Percentiles rank a stretch among this genome's conserved stretches.
Conservation (phyloP, 176 grass and related monocot species). For the Eremochloa ophiuroides region DNA sequence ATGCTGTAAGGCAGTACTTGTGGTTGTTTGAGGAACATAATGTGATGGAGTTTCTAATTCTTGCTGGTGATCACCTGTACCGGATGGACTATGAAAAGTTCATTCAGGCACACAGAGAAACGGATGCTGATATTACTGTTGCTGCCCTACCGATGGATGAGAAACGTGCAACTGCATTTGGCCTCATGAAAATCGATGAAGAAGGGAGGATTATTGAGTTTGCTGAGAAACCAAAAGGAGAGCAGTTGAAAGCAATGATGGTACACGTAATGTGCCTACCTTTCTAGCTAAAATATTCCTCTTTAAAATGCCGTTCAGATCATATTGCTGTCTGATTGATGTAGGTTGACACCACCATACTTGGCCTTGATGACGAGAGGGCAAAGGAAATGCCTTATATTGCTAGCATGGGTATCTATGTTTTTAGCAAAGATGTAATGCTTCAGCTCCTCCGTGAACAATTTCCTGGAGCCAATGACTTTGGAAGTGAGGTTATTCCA, state of each 20-base stretch:
- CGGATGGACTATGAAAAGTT: slow-evolving; percentile 99
- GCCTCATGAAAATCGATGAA: slow-evolving; percentile 95
- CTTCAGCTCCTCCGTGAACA: slow-evolving; percentile 73
- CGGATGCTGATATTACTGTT: slow-evolving; percentile 91
- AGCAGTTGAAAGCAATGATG: slow-evolving; percentile 86
- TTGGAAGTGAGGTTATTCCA: slow-evolving; percentile 98
- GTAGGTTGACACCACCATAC: slow-evolving; percentile 94
- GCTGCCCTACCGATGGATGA: slow-evolving; percentile 90
- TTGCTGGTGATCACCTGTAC: slow-evolving; percentile 93
- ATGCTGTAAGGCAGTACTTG: slow-evolving; percentile 87
- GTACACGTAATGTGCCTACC: slow-evolving; percentile 30
- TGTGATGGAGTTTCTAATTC: slow-evolving; percentile 92
- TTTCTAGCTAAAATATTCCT: slow-evolving; percentile 8
- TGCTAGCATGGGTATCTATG: slow-evolving; percentile 99
- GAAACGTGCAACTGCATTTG: slow-evolving; percentile 85
- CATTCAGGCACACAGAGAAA: slow-evolving; percentile 91
- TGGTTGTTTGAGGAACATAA: slow-evolving; percentile 98
- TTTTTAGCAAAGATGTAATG: slow-evolving; percentile 94
- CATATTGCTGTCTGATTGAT: slow-evolving; percentile 19
- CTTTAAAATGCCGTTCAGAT: slow-evolving; percentile 20
- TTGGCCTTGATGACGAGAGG: slow-evolving; percentile 74
- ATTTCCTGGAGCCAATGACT: slow-evolving; percentile 91
- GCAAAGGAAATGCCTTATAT: slow-evolving; percentile 92
- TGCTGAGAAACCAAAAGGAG: slow-evolving; percentile 93
- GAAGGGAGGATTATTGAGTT: slow-evolving; percentile 92